Conservation (phyloP, 2,329 filamentous ascomycete genomes). For the Epichloe elymi region DNA sequence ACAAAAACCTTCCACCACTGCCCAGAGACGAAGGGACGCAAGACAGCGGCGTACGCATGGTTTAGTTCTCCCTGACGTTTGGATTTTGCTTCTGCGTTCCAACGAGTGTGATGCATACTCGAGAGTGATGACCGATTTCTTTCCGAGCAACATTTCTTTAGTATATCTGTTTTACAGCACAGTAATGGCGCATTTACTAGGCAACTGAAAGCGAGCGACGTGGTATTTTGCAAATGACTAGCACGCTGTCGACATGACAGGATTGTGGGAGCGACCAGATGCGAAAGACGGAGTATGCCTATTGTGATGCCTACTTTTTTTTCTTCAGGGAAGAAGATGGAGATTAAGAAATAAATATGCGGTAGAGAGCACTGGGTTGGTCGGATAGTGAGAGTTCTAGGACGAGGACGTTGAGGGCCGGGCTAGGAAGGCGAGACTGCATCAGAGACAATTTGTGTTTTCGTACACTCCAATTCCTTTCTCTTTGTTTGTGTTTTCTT, state of each 20-base stretch:
- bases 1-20: slow-evolving; percentile 47
- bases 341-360: neutral
- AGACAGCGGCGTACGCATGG: slow-evolving; percentile 17
- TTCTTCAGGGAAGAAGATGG: neutral
- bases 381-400: neutral
- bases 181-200: slow-evolving; percentile 1
- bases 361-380: neutral
- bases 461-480: slow-evolving; percentile 5
- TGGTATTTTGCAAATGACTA: slow-evolving; percentile 4
- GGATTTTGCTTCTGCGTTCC: slow-evolving; percentile 11
- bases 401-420: neutral
- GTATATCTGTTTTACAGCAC: slow-evolving; percentile 3
- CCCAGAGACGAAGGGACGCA: slow-evolving; percentile 24
- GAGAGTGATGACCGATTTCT: neutral
- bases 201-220: slow-evolving; percentile 3
- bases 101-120: neutral
- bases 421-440: neutral
- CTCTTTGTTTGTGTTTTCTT: slow-evolving; percentile 18
- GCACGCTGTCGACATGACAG: neutral
- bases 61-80: slow-evolving; percentile 16
- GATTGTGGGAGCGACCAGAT: neutral
- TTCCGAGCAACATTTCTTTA: slow-evolving; percentile 1
- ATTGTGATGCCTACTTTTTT: neutral
- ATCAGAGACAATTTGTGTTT: neutral
- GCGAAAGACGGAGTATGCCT: neutral